Percentiles rank a stretch among this genome's conserved stretches.
phyloP scores from a whole-genome alignment of 768 basidiomycete genomes.

The Russula foetens region DNA sequence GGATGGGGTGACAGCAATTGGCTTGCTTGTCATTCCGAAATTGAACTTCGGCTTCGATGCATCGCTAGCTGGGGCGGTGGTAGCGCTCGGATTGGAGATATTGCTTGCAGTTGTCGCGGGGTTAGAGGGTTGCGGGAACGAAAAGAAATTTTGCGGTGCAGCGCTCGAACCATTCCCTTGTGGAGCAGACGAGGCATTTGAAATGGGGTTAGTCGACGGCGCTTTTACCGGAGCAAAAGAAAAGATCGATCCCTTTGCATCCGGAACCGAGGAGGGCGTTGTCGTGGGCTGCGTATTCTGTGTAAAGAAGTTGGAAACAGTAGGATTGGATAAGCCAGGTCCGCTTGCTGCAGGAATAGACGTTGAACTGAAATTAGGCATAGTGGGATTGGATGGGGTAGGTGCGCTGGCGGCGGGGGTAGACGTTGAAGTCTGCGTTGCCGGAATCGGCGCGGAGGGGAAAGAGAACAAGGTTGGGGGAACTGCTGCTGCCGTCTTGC shows the following conservation, averaged over 20 bases:
- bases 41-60: conserved; percentile 18
- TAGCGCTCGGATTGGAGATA: background rate
- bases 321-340: conserved; percentile 8
- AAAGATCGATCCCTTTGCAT: background rate
- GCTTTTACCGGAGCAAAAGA: conserved; percentile 5
- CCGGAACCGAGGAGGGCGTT: background rate
- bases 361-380: conserved; percentile 24
- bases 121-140: background rate
- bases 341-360: conserved; percentile 3
- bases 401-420: conserved; percentile 9
- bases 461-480: conserved; percentile 11
- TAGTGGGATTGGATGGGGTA: conserved; percentile 5
- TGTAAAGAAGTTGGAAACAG: conserved; percentile 27
- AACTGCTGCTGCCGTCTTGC: background rate
- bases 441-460: background rate
- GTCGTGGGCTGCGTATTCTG: conserved; percentile 4
- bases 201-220: conserved; percentile 9
- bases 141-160: background rate
- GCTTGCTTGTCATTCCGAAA: conserved; percentile 19
- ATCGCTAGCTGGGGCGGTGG: conserved; percentile 7
- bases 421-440: background rate
- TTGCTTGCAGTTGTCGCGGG: background rate
- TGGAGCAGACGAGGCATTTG: conserved; percentile 9
- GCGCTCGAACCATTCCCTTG: background rate
- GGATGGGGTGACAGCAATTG: conserved; percentile 3